These are phyloP conservation scores for Musa schizocarpa DNA, from an alignment of 176 grass and related monocot genomes.

Conservation along the genomic window DNA sequence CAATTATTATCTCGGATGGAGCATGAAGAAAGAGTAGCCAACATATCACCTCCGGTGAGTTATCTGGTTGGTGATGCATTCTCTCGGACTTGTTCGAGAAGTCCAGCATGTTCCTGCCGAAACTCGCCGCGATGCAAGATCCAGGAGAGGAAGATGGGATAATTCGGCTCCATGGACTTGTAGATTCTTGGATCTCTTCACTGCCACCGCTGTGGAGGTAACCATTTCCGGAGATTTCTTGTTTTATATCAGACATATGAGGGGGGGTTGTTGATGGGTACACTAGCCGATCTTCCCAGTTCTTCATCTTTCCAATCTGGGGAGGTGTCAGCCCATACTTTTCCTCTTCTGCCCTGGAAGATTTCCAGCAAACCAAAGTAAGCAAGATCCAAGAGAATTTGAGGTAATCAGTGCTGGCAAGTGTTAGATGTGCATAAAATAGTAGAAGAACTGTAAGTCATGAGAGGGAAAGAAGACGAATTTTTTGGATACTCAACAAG, in stretches of 20 bases:
- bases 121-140: conserved; percentile 55
- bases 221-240: background rate
- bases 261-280: conserved; percentile 24
- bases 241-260: conserved; percentile 21
- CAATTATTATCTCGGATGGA: too few species aligned
- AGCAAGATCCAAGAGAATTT: too few species aligned
- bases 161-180: conserved; percentile 55
- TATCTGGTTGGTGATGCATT: conserved; percentile 50
- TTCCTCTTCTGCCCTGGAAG: background rate
- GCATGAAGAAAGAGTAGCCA: too few species aligned
- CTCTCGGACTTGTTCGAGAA: conserved; percentile 50
- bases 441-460: background rate
- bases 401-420: too few species aligned
- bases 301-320: conserved; percentile 29
- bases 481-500: too few species aligned
- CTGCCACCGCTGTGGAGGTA: conserved; percentile 14
- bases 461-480: too few species aligned
- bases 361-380: background rate
- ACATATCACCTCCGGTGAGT: conserved; percentile 59
- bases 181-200: conserved; percentile 46
- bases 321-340: conserved; percentile 11
- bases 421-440: background rate
- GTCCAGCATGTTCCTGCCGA: conserved; percentile 54
- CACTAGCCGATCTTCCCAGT: conserved; percentile 34
- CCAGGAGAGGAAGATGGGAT: conserved; percentile 42